Percentiles rank a stretch among this genome's conserved stretches.
phyloP scores from a whole-genome alignment of 2,329 filamentous ascomycete species.

The Hymenoscyphus scutula region DNA sequence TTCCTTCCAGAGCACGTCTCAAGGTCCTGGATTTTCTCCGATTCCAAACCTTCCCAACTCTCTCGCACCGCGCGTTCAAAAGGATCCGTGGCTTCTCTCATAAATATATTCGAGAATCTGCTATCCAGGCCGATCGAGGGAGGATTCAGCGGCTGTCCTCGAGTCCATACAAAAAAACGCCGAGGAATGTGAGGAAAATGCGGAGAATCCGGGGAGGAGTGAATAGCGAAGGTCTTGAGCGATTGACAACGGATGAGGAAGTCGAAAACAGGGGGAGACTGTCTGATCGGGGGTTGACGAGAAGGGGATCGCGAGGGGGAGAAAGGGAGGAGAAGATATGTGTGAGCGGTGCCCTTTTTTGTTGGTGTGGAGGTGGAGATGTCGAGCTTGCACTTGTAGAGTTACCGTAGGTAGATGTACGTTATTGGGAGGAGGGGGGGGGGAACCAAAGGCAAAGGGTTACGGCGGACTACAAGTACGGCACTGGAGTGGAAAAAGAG shows the following conservation, averaged over 20 bases:
- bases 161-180: not conserved
- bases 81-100: constrained; percentile 20
- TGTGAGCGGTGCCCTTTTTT: not conserved
- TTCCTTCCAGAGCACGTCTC: constrained; percentile 6
- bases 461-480: not conserved
- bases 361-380: not conserved
- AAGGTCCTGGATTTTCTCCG: not conserved
- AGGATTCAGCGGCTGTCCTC: not conserved
- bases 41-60: constrained; percentile 20
- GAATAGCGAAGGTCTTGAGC: not conserved
- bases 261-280: not conserved
- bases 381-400: not conserved
- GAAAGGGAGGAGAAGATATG: not conserved
- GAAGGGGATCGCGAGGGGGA: not conserved
- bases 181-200: not conserved
- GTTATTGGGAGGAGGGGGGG: too few relatives aligned
- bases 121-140: not conserved
- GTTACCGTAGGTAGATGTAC: not conserved
- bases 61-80: constrained; percentile 21
- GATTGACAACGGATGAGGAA: not conserved
- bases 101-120: constrained; percentile 18
- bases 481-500: not conserved
- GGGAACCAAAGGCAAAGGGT: too few relatives aligned
- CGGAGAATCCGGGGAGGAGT: constrained; percentile 3
- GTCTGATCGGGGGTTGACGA: not conserved